Evolutionary conservation across 164 flowering plant species (phyloP).

Genomic region (Akebia trifoliata): DNA sequence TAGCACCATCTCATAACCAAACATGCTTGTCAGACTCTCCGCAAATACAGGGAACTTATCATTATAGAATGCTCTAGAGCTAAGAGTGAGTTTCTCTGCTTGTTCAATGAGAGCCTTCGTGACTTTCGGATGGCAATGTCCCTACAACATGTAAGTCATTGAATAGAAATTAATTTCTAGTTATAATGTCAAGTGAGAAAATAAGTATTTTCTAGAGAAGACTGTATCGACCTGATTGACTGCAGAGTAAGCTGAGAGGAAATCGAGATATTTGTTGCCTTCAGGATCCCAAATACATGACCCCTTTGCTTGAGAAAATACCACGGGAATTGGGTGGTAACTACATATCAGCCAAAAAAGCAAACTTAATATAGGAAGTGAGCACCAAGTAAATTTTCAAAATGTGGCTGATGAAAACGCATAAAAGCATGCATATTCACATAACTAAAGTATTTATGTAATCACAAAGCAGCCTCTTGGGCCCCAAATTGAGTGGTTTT

Average conservation of each 20-base stretch:
- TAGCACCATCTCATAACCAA: too few relatives aligned
- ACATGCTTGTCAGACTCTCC: too few relatives aligned
- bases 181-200: background rate
- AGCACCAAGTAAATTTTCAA: background rate
- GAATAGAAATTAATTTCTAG: background rate
- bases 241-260: slow-evolving; percentile 93
- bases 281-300: slow-evolving; percentile 89
- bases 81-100: too few relatives aligned
- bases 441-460: too few relatives aligned
- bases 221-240: slow-evolving; percentile 71
- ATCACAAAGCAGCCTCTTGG: too few relatives aligned
- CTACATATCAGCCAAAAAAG: slow-evolving; percentile 34
- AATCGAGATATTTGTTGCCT: slow-evolving; percentile 81
- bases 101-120: too few relatives aligned
- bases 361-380: background rate
- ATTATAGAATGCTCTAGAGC: too few relatives aligned
- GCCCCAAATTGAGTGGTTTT: too few relatives aligned
- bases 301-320: slow-evolving; percentile 84
- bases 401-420: background rate
- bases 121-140: too few relatives aligned
- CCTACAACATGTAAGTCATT: too few relatives aligned
- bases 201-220: background rate
- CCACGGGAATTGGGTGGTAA: slow-evolving; percentile 88
- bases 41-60: too few relatives aligned
- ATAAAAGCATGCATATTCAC: background rate